Evolutionary conservation across 495 filamentous ascomycete genomes (phyloP).

Genomic region (Penicillium atrosanguineum): DNA sequence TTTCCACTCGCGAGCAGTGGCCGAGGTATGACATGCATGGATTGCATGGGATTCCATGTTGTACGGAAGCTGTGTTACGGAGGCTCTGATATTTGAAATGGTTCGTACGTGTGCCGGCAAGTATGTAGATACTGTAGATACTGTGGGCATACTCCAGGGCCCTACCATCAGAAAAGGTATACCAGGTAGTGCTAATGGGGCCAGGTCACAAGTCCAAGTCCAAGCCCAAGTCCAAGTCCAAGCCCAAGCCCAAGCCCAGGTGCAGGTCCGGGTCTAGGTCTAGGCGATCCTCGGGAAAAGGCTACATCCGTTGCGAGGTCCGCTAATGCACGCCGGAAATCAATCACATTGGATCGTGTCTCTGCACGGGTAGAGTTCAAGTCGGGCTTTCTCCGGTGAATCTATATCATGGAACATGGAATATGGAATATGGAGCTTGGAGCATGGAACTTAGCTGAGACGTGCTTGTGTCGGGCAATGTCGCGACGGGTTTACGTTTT

Average conservation of each 20-base stretch:
- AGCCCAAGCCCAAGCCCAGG: too few relatives aligned
- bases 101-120: background rate
- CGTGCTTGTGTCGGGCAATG: slow-evolving; percentile 19
- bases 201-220: too few relatives aligned
- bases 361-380: slow-evolving; percentile 15
- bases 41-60: background rate
- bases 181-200: too few relatives aligned
- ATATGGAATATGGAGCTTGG: background rate
- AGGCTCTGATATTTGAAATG: background rate
- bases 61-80: slow-evolving; percentile 9
- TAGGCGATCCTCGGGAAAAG: background rate
- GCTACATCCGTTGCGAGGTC: slow-evolving; percentile 12
- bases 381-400: slow-evolving; percentile 26
- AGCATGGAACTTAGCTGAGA: background rate
- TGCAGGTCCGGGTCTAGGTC: background rate
- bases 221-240: too few relatives aligned
- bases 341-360: slow-evolving; percentile 30
- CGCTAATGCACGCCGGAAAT: slow-evolving; percentile 25
- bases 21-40: slow-evolving; percentile 29
- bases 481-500: slow-evolving; percentile 8
- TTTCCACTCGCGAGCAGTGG: slow-evolving; percentile 5
- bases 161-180: too few relatives aligned
- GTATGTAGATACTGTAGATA: too few relatives aligned
- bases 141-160: too few relatives aligned
- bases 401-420: slow-evolving; percentile 6